These are phyloP conservation scores for Fraxinus nigra DNA, from an alignment of 305 asterid species.

Conservation along the genomic window DNA sequence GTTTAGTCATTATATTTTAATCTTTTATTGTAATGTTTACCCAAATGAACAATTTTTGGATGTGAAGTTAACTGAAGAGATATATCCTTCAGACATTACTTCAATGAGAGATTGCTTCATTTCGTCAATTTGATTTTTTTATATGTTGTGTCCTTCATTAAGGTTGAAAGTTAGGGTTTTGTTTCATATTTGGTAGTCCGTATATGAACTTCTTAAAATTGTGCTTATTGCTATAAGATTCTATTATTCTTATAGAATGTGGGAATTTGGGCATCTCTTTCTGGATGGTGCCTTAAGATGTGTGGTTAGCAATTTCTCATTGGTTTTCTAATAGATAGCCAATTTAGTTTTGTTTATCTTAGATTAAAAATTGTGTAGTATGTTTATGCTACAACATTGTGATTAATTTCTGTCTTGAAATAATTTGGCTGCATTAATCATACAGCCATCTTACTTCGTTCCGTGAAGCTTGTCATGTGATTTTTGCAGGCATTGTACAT, in stretches of 20 bases:
- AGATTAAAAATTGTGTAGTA: neutral
- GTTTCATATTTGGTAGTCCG: neutral
- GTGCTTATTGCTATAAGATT: neutral
- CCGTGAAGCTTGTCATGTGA: neutral
- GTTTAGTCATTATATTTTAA: neutral
- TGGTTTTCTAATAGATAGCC: neutral
- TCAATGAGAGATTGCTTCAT: neutral
- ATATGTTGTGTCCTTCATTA: neutral
- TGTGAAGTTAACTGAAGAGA: neutral
- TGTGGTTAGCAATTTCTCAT: neutral
- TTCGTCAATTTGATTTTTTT: neutral
- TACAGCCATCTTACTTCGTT: neutral
- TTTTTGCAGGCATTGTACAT: conserved; percentile 56
- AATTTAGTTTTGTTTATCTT: neutral
- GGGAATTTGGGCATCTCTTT: neutral
- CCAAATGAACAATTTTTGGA: neutral
- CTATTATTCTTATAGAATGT: neutral
- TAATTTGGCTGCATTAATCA: neutral
- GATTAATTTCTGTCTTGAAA: neutral
- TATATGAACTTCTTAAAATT: neutral
- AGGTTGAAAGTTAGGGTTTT: neutral
- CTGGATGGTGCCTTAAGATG: neutral
- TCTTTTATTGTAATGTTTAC: neutral
- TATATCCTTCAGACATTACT: neutral
- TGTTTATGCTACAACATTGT: neutral